Evolutionary conservation across 2,329 filamentous ascomycete species (phyloP).

Genomic region (Cytospora paraplurivora): DNA sequence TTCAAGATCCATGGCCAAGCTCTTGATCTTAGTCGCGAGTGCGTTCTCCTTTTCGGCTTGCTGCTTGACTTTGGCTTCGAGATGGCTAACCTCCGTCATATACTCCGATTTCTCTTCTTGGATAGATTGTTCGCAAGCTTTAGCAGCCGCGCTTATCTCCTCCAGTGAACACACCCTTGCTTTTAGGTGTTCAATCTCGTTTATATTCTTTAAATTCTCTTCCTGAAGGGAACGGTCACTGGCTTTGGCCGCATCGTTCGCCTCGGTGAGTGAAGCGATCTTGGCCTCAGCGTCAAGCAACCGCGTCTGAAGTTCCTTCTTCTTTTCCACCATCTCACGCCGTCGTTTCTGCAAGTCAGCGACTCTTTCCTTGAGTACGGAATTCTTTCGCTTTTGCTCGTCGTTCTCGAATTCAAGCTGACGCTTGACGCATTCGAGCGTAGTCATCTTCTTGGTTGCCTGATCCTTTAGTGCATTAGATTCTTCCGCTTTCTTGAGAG

Average conservation of each 20-base stretch:
- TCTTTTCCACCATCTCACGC: neutral
- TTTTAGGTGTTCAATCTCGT: neutral
- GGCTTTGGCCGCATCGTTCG: neutral
- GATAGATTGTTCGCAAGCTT: neutral
- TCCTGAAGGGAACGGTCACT: neutral
- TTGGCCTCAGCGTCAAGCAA: neutral
- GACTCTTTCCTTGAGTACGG: neutral
- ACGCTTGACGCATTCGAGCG: neutral
- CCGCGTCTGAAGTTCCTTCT: neutral
- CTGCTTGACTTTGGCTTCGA: neutral
- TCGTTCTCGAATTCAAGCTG: no score
- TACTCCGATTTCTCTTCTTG: neutral
- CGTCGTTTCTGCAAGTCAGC: neutral
- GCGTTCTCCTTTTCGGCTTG: no score
- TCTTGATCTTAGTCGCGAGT: neutral
- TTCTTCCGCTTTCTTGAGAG: neutral
- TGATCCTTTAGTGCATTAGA: neutral
- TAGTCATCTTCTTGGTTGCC: neutral
- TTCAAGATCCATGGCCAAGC: neutral
- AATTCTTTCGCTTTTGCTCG: no score
- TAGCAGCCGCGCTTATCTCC: no score
- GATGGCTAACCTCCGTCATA: neutral
- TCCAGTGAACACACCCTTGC: no score
- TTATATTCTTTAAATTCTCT: neutral
- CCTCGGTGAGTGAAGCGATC: neutral